Percentiles rank a stretch among this genome's conserved stretches.
These are phyloP conservation scores for Paraconiothyrium brasiliense DNA, from an alignment of 2,329 filamentous ascomycete genomes.

Conservation along the genomic window DNA sequence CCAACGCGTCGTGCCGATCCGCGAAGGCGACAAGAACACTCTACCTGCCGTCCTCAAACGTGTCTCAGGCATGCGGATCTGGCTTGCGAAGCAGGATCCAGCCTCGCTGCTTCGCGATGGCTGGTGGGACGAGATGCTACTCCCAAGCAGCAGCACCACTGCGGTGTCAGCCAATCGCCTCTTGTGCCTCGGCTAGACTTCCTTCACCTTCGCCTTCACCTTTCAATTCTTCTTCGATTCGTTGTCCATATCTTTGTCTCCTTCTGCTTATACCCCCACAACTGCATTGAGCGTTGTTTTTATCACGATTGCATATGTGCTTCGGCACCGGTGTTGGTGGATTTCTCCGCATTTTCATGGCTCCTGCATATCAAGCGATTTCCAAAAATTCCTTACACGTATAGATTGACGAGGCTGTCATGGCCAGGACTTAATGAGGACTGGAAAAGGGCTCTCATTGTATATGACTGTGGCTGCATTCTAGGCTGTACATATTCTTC, in stretches of 20 bases:
- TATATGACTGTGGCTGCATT: not conserved
- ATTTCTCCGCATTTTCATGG: conserved; percentile 12
- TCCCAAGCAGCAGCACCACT: conserved; percentile 37
- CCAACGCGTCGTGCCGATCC: conserved; percentile 42
- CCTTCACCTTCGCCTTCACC: not conserved
- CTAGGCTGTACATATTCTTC: conserved; percentile 1
- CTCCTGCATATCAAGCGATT: conserved; percentile 12
- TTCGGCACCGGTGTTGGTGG: conserved; percentile 12
- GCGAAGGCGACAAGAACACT: conserved; percentile 45
- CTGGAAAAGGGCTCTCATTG: conserved; percentile 6
- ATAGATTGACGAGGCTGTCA: conserved; percentile 6
- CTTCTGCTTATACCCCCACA: conserved; percentile 16
- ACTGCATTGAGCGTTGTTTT: not conserved
- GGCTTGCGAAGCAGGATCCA: conserved; percentile 43
- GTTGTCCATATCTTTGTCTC: conserved; percentile 8
- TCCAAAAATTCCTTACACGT: not conserved
- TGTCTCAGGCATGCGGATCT: conserved; percentile 40
- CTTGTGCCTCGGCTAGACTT: conserved; percentile 28
- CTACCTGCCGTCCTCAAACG: conserved; percentile 42
- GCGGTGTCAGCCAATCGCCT: conserved; percentile 26
- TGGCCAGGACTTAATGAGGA: conserved; percentile 8
- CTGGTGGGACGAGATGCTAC: conserved; percentile 49
- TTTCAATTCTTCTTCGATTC: conserved; percentile 1
- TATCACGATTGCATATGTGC: conserved; percentile 10
- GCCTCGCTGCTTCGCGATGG: conserved; percentile 31